Percentiles rank a stretch among this genome's conserved stretches.
Evolutionary conservation across 1,284 basidiomycete species (phyloP).

Genomic region (Sphagnurus paluster): DNA sequence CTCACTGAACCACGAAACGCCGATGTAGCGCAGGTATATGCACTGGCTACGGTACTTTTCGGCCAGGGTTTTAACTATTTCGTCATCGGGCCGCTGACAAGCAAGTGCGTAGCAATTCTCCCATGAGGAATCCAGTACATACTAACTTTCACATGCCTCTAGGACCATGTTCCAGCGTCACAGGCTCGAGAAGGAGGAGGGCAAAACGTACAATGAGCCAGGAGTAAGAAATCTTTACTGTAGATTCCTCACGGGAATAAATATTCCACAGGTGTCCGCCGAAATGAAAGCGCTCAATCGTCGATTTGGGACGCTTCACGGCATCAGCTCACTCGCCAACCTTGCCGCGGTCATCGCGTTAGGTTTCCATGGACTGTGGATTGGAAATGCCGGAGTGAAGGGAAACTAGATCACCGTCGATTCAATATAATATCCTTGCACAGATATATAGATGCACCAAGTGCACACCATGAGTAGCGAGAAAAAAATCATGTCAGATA

Average conservation of each 20-base stretch:
- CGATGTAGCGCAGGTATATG: conserved; percentile 73
- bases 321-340: conserved; percentile 68
- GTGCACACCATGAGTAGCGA: conserved; percentile 10
- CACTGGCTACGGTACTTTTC: conserved; percentile 50
- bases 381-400: conserved; percentile 52
- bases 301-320: conserved; percentile 66
- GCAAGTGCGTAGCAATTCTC: conserved; percentile 47
- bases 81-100: conserved; percentile 65
- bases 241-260: conserved; percentile 2
- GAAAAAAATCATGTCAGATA: conserved; percentile 16
- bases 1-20: conserved; percentile 48
- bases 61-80: conserved; percentile 58
- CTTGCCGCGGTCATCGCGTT: conserved; percentile 60
- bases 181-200: conserved; percentile 73
- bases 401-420: conserved; percentile 27
- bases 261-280: conserved; percentile 53
- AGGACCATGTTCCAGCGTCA: conserved; percentile 76
- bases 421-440: conserved; percentile 1
- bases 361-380: conserved; percentile 72
- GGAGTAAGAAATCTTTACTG: conserved; percentile 39
- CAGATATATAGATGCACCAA: conserved; percentile 10
- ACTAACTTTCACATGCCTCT: conserved; percentile 4
- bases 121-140: conserved; percentile 2
- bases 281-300: conserved; percentile 70
- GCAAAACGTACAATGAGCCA: conserved; percentile 62